phyloP scores from a whole-genome alignment of 2,329 filamentous ascomycete genomes.

The Venturia aucupariae region DNA sequence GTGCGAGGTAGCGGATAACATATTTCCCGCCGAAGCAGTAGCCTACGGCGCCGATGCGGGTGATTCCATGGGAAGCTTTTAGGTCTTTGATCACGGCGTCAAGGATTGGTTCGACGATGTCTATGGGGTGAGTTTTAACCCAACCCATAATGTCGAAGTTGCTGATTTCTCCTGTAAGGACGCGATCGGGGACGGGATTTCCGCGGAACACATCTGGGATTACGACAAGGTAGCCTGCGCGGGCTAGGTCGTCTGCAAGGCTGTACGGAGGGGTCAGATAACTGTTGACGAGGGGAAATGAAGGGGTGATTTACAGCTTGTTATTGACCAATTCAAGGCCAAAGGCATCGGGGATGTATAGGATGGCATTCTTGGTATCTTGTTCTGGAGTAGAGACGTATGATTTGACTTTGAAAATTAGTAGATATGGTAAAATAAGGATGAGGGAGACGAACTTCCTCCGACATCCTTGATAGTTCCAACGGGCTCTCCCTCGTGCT shows the following conservation, averaged over 20 bases:
- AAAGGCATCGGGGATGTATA: conserved; percentile 28
- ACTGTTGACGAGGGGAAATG: neutral
- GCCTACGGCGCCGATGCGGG: conserved; percentile 55
- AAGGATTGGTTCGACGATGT: conserved; percentile 39
- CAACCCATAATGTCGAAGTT: conserved; percentile 36
- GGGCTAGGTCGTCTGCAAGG: conserved; percentile 26
- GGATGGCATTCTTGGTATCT: conserved; percentile 19
- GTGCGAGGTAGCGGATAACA: conserved; percentile 51
- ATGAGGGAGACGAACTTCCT: conserved; percentile 30
- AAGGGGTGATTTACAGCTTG: conserved; percentile 20
- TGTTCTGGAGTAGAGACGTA: conserved; percentile 3
- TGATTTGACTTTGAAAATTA: conserved; percentile 2
- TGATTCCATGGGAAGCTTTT: conserved; percentile 31
- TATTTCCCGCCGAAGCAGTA: conserved; percentile 77
- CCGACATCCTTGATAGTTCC: conserved; percentile 40
- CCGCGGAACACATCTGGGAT: conserved; percentile 28
- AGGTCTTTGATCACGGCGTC: conserved; percentile 40
- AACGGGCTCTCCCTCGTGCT: conserved; percentile 40
- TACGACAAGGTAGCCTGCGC: conserved; percentile 24
- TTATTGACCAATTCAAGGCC: conserved; percentile 26
- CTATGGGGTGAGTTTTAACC: conserved; percentile 35
- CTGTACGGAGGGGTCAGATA: conserved; percentile 14
- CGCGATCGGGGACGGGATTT: conserved; percentile 23
- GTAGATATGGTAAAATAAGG: neutral
- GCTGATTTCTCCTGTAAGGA: conserved; percentile 14